Conservation (phyloP, 1,284 basidiomycete species). For the Caloboletus firmus region DNA sequence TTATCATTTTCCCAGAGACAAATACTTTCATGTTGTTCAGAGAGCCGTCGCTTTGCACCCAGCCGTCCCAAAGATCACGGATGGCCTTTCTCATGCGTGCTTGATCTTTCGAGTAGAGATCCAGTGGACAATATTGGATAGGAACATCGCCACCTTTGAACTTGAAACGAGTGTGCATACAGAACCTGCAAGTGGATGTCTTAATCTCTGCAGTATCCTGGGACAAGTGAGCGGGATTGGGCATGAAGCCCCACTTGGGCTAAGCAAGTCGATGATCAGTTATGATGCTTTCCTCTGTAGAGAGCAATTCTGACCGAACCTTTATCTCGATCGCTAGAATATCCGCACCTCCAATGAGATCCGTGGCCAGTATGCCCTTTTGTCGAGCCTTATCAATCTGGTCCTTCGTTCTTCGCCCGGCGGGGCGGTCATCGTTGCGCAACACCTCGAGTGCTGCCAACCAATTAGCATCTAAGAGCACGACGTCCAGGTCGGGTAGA, state of each 20-base stretch:
- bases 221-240: slow-evolving; percentile 59
- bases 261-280: slow-evolving; percentile 33
- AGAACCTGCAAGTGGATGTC: slow-evolving; percentile 77
- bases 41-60: slow-evolving; percentile 60
- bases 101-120: slow-evolving; percentile 75
- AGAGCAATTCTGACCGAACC: slow-evolving; percentile 41
- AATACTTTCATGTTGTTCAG: slow-evolving; percentile 85
- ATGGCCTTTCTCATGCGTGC: slow-evolving; percentile 63
- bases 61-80: slow-evolving; percentile 68
- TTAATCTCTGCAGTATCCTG: slow-evolving; percentile 59
- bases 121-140: slow-evolving; percentile 79
- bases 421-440: slow-evolving; percentile 54
- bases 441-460: slow-evolving; percentile 49
- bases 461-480: slow-evolving; percentile 63
- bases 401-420: slow-evolving; percentile 52
- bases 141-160: slow-evolving; percentile 41
- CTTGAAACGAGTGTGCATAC: slow-evolving; percentile 77
- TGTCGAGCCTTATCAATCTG: slow-evolving; percentile 54
- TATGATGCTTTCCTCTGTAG: background rate
- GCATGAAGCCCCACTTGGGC: slow-evolving; percentile 96
- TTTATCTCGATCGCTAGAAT: slow-evolving; percentile 84
- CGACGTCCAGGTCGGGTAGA: slow-evolving; percentile 56
- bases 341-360: slow-evolving; percentile 60
- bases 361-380: slow-evolving; percentile 70
- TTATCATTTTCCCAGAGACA: slow-evolving; percentile 58